A percentile compares a stretch with the other conserved stretches of the same genome.
phyloP scores from a whole-genome alignment of 805 yeast species.

The Ogataea pilisensis region DNA sequence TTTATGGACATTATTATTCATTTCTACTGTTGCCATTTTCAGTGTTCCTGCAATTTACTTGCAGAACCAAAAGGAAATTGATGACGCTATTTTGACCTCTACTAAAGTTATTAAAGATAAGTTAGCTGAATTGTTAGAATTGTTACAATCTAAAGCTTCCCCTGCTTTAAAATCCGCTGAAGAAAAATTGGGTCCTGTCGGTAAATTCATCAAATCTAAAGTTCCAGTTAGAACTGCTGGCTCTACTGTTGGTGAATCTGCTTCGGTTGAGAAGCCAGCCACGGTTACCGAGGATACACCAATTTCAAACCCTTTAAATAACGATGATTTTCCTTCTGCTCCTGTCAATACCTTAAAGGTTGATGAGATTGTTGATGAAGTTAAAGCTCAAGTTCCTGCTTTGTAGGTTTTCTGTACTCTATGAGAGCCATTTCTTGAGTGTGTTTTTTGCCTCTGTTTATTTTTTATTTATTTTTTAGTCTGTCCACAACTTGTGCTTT shows the following conservation, averaged over 20 bases:
- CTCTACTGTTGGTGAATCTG: slow-evolving; percentile 49
- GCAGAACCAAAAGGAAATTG: slow-evolving; percentile 73
- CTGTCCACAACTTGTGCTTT: too few species aligned
- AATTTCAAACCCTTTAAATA: slow-evolving; percentile 7
- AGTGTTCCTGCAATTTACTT: slow-evolving; percentile 72
- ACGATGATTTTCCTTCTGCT: slow-evolving; percentile 3
- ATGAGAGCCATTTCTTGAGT: neutral
- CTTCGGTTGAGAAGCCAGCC: slow-evolving; percentile 5
- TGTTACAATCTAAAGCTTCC: slow-evolving; percentile 39
- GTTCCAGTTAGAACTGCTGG: slow-evolving; percentile 68
- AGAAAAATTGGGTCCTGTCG: slow-evolving; percentile 63
- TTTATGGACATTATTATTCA: slow-evolving; percentile 59
- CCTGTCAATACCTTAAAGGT: slow-evolving; percentile 2
- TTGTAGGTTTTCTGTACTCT: neutral
- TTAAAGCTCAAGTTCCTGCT: neutral
- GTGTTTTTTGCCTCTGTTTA: too few species aligned
- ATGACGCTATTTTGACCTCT: slow-evolving; percentile 50
- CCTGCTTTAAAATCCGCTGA: slow-evolving; percentile 59
- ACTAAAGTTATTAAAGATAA: slow-evolving; percentile 47
- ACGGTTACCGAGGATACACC: slow-evolving; percentile 1
- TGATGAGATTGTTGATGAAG: neutral
- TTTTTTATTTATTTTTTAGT: too few species aligned
- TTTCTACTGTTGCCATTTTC: slow-evolving; percentile 59
- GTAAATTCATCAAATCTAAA: slow-evolving; percentile 52
- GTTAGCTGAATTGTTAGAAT: slow-evolving; percentile 37